Evolutionary conservation across 768 basidiomycete genomes (phyloP).

Genomic region (Chalciporus sphaerocephalus): DNA sequence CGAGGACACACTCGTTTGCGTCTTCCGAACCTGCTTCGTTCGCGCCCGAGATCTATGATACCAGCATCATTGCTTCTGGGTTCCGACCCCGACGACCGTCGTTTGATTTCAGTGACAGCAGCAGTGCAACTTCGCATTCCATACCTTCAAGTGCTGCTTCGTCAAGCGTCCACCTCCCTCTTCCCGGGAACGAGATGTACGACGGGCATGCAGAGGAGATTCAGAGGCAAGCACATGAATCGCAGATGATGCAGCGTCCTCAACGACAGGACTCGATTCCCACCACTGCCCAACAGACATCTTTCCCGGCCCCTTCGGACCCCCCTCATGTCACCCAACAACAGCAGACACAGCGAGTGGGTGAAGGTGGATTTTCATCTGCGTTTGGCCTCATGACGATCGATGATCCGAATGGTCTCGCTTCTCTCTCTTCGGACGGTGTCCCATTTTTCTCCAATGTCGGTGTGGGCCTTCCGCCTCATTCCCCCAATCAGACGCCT

Average conservation of each 20-base stretch:
- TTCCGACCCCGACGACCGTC: conserved; percentile 33
- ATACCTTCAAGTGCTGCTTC: conserved; percentile 53
- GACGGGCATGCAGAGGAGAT: conserved; percentile 29
- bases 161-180: conserved; percentile 49
- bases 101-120: conserved; percentile 41
- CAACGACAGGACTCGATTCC: conserved; percentile 17
- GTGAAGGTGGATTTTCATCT: conserved; percentile 47
- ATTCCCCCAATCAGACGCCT: conserved; percentile 47
- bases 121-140: conserved; percentile 40
- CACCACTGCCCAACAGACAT: conserved; percentile 11
- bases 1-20: conserved; percentile 16
- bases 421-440: conserved; percentile 53
- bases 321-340: conserved; percentile 4
- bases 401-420: conserved; percentile 67
- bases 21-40: conserved; percentile 24
- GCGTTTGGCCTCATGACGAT: conserved; percentile 76
- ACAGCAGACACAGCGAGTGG: conserved; percentile 13
- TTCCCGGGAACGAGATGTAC: conserved; percentile 27
- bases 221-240: conserved; percentile 15
- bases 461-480: conserved; percentile 24
- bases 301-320: conserved; percentile 2
- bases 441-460: conserved; percentile 56
- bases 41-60: conserved; percentile 18
- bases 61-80: conserved; percentile 18
- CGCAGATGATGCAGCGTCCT: conserved; percentile 11